These are phyloP conservation scores for Eucalyptus grandis DNA, from an alignment of 345 rosid genomes.

Conservation along the genomic window DNA sequence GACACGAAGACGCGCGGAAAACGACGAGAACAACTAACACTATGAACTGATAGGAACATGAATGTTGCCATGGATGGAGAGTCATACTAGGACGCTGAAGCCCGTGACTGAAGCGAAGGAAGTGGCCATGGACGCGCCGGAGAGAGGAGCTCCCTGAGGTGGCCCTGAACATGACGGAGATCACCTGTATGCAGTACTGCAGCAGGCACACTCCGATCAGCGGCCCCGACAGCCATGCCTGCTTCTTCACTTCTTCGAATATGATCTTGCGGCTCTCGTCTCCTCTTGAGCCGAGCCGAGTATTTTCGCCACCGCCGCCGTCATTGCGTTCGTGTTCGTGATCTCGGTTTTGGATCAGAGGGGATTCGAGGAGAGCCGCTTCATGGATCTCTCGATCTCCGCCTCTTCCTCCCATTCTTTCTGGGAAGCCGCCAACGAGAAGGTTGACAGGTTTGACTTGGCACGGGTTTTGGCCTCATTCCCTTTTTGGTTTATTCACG, in stretches of 20 bases:
- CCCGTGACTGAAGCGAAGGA: conserved; percentile 41
- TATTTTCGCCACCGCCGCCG: too few relatives aligned
- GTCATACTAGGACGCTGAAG: conserved; percentile 23
- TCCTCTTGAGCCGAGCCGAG: not conserved
- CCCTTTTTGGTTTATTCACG: not conserved
- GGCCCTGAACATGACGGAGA: conserved; percentile 36
- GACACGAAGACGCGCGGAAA: not conserved
- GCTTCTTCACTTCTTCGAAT: conserved; percentile 22
- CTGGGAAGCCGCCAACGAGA: not conserved
- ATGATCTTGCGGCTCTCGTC: not conserved
- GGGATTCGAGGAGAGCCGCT: not conserved
- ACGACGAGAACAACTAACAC: not conserved
- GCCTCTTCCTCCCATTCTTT: not conserved
- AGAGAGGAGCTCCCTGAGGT: conserved; percentile 28
- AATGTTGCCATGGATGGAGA: not conserved
- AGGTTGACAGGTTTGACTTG: not conserved
- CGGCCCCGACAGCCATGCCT: conserved; percentile 25
- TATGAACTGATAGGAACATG: not conserved
- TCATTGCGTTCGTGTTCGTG: fast-evolving
- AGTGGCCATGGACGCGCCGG: conserved; percentile 35
- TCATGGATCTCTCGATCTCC: not conserved
- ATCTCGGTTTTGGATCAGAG: not conserved
- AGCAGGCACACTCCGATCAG: conserved; percentile 22
- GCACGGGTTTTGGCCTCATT: not conserved
- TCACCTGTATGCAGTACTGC: conserved; percentile 29